Base-by-base conservation (phyloP, 2,329 filamentous ascomycete genomes). In the Penicillium sp. region DNA sequence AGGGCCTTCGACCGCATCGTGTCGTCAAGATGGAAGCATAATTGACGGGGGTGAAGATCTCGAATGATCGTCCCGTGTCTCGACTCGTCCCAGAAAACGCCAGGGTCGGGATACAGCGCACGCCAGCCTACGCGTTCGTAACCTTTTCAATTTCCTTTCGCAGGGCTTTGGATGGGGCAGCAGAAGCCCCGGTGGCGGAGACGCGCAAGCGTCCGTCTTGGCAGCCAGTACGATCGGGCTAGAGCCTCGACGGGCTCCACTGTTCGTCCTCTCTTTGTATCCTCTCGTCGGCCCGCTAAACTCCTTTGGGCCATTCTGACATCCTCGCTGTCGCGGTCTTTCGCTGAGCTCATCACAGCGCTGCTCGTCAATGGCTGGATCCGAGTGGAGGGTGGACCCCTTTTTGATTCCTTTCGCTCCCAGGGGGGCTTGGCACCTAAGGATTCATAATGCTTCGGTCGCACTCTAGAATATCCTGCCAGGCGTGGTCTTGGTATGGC, bases 191-290 rank as follows among this genome's bases (percentile, higher is more conserved):
- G 52, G 62, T 61, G 63, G 63, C 63, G 73, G 72, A 75, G 73
- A 75, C 74, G 73, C 74, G 74, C 74, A 76, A 76, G 73, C 73
- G 68, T 72, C 70, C 72, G 70, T 73, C 74, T 76, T 76, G 74
- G 73, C 73, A 68, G 55, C 58, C 63, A 38, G 61, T 64, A 62
- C 65, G 71, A 74, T 73, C 68, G 68, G 71, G 67, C 70, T 67
- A 73, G 70, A 68, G 67, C 64, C 60, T 60, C 65, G 57, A 52
- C 38, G 8, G 14, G 57, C 45, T 55, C 71, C 69, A 71, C 58
- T 7, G 7, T n/a, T 48, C 13, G 19, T 37, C 43, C 53, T 48
- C 40, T 26, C 28, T 43, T n/a, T 30, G 51, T 33, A 26, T 28
- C 52, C 37, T 42, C 52, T 43, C 25, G 25, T 54, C 13, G 25